Conservation (phyloP, 2,329 filamentous ascomycete species). For the Pestalotiopsis fici region DNA sequence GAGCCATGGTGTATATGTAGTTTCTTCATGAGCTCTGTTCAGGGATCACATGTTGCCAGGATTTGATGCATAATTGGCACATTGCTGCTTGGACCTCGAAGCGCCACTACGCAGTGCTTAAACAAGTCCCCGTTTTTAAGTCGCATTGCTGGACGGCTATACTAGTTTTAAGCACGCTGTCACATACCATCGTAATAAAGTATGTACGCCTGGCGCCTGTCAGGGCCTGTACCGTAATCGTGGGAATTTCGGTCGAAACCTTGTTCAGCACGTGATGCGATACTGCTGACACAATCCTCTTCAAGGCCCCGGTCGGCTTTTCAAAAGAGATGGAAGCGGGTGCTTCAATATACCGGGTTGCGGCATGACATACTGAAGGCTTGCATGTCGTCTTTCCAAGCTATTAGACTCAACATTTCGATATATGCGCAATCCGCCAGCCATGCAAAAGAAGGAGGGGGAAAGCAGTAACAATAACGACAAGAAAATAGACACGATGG, state of each 20-base stretch:
- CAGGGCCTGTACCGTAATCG: not conserved
- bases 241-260: not conserved
- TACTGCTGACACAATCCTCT: not conserved
- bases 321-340: not conserved
- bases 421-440: too few relatives aligned
- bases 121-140: not conserved
- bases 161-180: not conserved
- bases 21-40: not conserved
- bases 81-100: constrained; percentile 4
- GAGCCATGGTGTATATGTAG: not conserved
- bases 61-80: not conserved
- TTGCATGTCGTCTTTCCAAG: too few relatives aligned
- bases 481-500: too few relatives aligned
- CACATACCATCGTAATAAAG: not conserved
- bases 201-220: not conserved
- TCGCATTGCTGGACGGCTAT: not conserved
- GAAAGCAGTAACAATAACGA: too few relatives aligned
- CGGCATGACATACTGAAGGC: too few relatives aligned
- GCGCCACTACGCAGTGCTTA: constrained; percentile 1
- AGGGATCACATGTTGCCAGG: not conserved
- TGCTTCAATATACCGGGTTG: too few relatives aligned
- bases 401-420: too few relatives aligned
- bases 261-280: not conserved
- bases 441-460: too few relatives aligned
- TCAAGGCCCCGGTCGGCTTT: not conserved